Base-by-base conservation (phyloP, 2,329 filamentous ascomycete species). In the Pyrenophora tritici-repentis region DNA sequence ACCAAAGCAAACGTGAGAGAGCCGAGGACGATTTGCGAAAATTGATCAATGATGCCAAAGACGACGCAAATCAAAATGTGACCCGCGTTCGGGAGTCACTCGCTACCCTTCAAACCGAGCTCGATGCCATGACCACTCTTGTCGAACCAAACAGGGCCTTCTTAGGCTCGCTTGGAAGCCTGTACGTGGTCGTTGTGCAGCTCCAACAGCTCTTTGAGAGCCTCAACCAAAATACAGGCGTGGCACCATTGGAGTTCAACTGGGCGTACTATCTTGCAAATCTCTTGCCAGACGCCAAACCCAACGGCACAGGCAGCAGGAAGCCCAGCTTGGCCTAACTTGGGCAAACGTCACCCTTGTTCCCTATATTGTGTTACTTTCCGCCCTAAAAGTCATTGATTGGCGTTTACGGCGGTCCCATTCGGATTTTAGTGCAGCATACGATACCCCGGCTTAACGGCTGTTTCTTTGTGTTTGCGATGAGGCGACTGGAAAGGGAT, bases 221-320 rank as follows among this genome's bases (percentile, higher is more conserved):
- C n/a, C 20, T 60, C 4, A 63, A 61, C 13, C 42, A 56, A 34
- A 60, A 58, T 4, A 13, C 52, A 2, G 43, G 50, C 2, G 40
- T 42, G 18, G 38, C 37, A 6, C 40, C 45, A 12, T 10, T 55
- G 7, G 43, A 26, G 22, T 8, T 55, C 6, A 29, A 44, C 1
- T 55, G 39, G 40, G 20, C 26, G 8, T 35, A 20, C 29, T 41
- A 51, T 4, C 40, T 58, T 2, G 32, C 37, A n/a, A 26, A 18
- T 10, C 46, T 45, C 3, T 26, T 37, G 5, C 5, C 18, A 20
- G 39, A 42, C 8, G 32, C 34, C n/a, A n/a, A 22, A 20, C 18
- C 18, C 18, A 39, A 39, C n/a, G 24, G 17, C 8, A 34, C 43
- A 24, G 36, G 40, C 24, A 17, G 37, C 12, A 34, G 17, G 5